phyloP scores from a whole-genome alignment of 805 yeast species.

The Debaryomyces castellii region DNA sequence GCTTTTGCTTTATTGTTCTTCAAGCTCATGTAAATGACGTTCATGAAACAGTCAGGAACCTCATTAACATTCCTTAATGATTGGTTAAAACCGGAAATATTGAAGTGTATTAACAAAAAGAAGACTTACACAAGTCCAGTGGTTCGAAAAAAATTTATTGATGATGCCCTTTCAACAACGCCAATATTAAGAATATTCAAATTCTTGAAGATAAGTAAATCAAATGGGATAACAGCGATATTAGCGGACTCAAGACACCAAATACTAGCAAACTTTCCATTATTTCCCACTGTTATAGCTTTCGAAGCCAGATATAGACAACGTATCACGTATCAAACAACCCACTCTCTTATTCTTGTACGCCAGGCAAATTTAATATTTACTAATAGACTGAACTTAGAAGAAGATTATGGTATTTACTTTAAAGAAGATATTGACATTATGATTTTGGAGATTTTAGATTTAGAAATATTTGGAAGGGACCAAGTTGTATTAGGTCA shows the following conservation, averaged over 20 bases:
- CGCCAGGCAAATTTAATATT: constrained; percentile 27
- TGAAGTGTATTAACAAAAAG: constrained; percentile 4
- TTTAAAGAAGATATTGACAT: constrained; percentile 14
- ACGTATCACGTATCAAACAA: constrained; percentile 33
- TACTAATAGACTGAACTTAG: constrained; percentile 11
- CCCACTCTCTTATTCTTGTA: constrained; percentile 25
- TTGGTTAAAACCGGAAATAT: constrained; percentile 21
- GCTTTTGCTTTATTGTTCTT: too few species aligned
- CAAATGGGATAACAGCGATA: constrained; percentile 26
- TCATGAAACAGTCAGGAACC: neutral
- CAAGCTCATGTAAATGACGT: too few species aligned
- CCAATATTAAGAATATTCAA: constrained; percentile 29
- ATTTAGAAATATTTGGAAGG: constrained; percentile 30
- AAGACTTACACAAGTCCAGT: constrained; percentile 9
- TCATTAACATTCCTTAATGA: constrained; percentile 23
- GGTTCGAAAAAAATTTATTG: constrained; percentile 16
- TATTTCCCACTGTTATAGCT: constrained; percentile 20
- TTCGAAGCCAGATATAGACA: constrained; percentile 32
- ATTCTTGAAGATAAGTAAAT: constrained; percentile 20
- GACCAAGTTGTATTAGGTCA: constrained; percentile 25
- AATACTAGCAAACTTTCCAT: constrained; percentile 29
- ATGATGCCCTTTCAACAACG: constrained; percentile 9
- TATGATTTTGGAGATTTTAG: constrained; percentile 26
- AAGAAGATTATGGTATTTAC: constrained; percentile 8
- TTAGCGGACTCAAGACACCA: constrained; percentile 32